Evolutionary conservation across 257 asterid species (phyloP), one percentile per base, ranked within the genome.

Genomic region (Galeopsis tetrahit): DNA sequence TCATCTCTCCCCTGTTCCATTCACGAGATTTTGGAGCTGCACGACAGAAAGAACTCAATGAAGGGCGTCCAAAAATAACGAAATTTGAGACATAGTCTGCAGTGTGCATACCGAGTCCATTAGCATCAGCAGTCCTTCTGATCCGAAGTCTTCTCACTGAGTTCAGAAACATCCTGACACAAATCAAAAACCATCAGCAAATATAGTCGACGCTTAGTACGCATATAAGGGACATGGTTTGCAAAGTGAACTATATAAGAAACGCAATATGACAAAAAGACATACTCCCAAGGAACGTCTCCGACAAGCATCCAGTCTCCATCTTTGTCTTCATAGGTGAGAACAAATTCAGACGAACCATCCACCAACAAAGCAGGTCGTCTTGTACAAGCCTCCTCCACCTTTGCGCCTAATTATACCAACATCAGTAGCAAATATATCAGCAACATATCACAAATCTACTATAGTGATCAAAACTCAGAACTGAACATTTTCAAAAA

Each of bases 231-330:
- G 61, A 49, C 6, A 48, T 43, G 61, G 44, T 51, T 10, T 15
- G 44, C 5, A 40, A 33, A 36, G n/a, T 7, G 8, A 56, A 51
- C 5, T 44, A 28, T 2, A 55, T 1, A 58, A 2, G 1, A 63
- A 31, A 66, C 35, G 70, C 33, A 39, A 43, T 51, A 21, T 13
- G 35, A 4, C 28, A 17, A 53, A 63, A 70, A 74, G 43, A 78
- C 96, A 31, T 92, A 92, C 97, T 85, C 92, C 95, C 96, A 92
- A 52, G 97, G 97, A 77, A 89, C 96, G 64, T 92, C 96, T 74
- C 96, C 97, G 63, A 89, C 96, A 58, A 92, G 95, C 97, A 92
- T 89, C 97, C 96, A 88, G 33, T 92, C 98, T 65, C 96, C 96
- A 0, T 92, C 98, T 82, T 83, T 92, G 81, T 92, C 98, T 75